Evolutionary conservation across 202 grass and related monocot species (phyloP).

Genomic region (Dendrocalamus latiflorus): DNA sequence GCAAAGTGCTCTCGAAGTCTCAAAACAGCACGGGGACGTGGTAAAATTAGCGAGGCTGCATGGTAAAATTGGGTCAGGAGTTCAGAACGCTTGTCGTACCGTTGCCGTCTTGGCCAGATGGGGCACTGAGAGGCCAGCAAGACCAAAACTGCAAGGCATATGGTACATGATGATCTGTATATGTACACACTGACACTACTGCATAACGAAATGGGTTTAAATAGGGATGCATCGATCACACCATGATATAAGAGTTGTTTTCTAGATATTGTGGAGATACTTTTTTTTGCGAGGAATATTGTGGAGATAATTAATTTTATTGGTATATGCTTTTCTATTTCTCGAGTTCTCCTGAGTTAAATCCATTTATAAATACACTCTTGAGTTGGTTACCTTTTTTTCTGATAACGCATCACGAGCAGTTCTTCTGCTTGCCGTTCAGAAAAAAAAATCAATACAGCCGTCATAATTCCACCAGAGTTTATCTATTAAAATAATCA

Average conservation of each 20-base stretch:
- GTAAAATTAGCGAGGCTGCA: neutral
- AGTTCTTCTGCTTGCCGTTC: too few species aligned
- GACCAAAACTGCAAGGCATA: too few species aligned
- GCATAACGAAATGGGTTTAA: neutral
- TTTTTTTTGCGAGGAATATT: too few species aligned
- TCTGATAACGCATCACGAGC: too few species aligned
- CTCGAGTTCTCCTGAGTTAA: neutral
- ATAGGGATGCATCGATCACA: neutral
- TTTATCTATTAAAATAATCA: neutral
- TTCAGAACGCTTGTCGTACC: slow-evolving; percentile 23
- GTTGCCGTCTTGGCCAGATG: neutral
- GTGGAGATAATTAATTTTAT: too few species aligned
- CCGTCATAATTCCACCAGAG: neutral
- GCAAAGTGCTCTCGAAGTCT: slow-evolving; percentile 43
- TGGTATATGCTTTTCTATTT: neutral
- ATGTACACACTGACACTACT: too few species aligned
- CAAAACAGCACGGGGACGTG: slow-evolving; percentile 18
- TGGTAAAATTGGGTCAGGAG: slow-evolving; percentile 4
- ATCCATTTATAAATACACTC: neutral
- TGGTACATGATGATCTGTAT: too few species aligned
- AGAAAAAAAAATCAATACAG: too few species aligned
- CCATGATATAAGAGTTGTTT: neutral
- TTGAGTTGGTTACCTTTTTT: too few species aligned
- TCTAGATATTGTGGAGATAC: neutral
- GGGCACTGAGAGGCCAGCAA: too few species aligned